A percentile compares a stretch with the other conserved stretches of the same genome.
phyloP scores from a whole-genome alignment of 192 early-diverging fungal genomes.

The Spizellomyces punctatus region DNA sequence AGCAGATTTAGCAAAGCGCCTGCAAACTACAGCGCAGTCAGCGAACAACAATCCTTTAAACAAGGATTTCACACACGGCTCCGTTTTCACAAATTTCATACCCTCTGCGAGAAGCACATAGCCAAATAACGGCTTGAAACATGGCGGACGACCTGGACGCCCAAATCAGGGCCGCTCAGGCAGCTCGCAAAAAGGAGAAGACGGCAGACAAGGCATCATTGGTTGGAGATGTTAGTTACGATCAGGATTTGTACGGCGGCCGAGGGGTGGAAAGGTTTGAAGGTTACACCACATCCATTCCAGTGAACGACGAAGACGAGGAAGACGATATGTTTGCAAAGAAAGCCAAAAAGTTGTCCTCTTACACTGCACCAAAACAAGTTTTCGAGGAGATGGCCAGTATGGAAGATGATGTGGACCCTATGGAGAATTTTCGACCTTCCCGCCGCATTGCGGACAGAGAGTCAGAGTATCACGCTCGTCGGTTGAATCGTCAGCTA shows the following conservation, averaged over 20 bases:
- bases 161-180: constrained; percentile 56
- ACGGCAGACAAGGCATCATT: constrained; percentile 28
- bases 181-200: constrained; percentile 34
- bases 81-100: too few species aligned
- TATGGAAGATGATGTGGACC: constrained; percentile 43
- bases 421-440: constrained; percentile 53
- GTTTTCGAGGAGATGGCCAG: constrained; percentile 67
- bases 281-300: constrained; percentile 70
- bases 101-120: too few species aligned
- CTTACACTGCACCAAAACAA: constrained; percentile 83
- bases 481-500: constrained; percentile 74
- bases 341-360: constrained; percentile 59
- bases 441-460: constrained; percentile 77
- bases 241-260: constrained; percentile 71
- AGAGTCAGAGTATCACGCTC: constrained; percentile 82
- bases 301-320: constrained; percentile 58
- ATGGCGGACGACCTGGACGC: constrained; percentile 51
- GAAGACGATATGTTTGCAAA: constrained; percentile 47
- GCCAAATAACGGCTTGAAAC: too few species aligned
- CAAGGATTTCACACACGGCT: too few species aligned
- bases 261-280: constrained; percentile 62
- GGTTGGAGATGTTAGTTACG: constrained; percentile 45
- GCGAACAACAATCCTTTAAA: too few species aligned
- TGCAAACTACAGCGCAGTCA: too few species aligned
- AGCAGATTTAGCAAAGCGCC: too few species aligned